Evolutionary conservation across 2,329 filamentous ascomycete species (phyloP), one percentile per base, ranked within the genome.

Genomic region (Fusarium humuli): DNA sequence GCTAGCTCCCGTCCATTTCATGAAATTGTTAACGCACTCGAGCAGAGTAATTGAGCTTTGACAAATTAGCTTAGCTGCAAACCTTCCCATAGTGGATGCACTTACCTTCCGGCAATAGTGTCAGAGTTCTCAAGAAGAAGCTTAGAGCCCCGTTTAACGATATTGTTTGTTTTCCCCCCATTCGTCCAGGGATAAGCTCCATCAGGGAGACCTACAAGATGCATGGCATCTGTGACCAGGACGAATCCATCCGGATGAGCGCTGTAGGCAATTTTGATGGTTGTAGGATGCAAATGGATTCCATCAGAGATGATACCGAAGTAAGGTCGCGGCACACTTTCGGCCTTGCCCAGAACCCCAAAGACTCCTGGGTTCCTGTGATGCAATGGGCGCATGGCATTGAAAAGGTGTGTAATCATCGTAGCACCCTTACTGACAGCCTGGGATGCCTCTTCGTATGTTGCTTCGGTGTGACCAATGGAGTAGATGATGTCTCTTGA

Each of bases 351-450:
- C 16, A 98, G 83, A 1, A 97, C 88, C 29, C 94, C 94, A 77
- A 97, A 97, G 73, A 97, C 90, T 40, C 94, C 94, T 0, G 94
- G 94, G 79, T 97, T 94, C 61, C 94, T 91, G 83, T 98, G 94
- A 79, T 96, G 93, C 53, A 97, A 88, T 16, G 94, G 94, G 1
- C 90, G 87, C 94, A 97, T 97, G 27, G 94, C 94, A 78, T 97
- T 97, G 87, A 97, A 97, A 3, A 97, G 85, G 76, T 97, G 94
- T 0, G 94, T 97, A 71, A 97, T 92, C 93, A 97, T 97, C 50
- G 88, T 92, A 3, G 92, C 93, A 54, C 94, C 94, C 9, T 89
- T 86, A n/a, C 83, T 84, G 6, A 96, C 87, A 22, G 92, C 92
- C 7, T 83, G 81, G 6, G 91, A 89, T 2, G 92, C 93, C 77